Evolutionary conservation across 2,329 filamentous ascomycete species (phyloP).

Genomic region (Xenoacremonium recifei): DNA sequence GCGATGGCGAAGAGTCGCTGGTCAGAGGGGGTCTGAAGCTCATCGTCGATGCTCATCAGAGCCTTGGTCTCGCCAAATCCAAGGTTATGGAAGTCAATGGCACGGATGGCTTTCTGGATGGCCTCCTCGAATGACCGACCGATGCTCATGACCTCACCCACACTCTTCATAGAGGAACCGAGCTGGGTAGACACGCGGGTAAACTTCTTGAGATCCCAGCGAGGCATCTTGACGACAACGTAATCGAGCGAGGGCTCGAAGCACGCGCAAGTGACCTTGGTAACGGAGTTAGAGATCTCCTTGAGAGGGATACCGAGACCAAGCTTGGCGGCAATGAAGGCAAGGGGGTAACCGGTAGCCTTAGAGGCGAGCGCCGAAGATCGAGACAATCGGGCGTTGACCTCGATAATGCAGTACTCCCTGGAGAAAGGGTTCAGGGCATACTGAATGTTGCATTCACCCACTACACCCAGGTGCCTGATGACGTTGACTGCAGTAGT

Average conservation of each 20-base stretch:
- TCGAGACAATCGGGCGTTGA: slow-evolving; percentile 93
- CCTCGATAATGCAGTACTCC: slow-evolving; percentile 99
- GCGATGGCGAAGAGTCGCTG: slow-evolving; percentile 97
- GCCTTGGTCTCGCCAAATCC: slow-evolving; percentile 91
- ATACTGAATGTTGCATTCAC: slow-evolving; percentile 99
- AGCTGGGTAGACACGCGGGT: slow-evolving; percentile 93
- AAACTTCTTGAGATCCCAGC: slow-evolving; percentile 99
- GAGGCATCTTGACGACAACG: slow-evolving; percentile 96
- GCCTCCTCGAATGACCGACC: slow-evolving; percentile 96
- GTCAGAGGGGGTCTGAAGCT: slow-evolving; percentile 95
- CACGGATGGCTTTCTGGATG: slow-evolving; percentile 95
- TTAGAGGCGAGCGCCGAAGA: slow-evolving; percentile 96
- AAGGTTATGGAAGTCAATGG: slow-evolving; percentile 92
- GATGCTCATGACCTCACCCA: slow-evolving; percentile 98
- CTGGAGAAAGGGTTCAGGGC: slow-evolving; percentile 91
- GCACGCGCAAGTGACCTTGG: slow-evolving; percentile 92
- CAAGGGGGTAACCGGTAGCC: slow-evolving; percentile 92
- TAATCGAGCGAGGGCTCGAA: slow-evolving; percentile 99
- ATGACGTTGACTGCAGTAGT: slow-evolving; percentile 97
- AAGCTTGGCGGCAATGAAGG: slow-evolving; percentile 95
- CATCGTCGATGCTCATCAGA: slow-evolving; percentile 92
- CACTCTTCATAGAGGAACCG: slow-evolving; percentile 98
- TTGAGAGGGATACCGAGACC: slow-evolving; percentile 93
- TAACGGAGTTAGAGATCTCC: slow-evolving; percentile 94
- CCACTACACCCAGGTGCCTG: slow-evolving; percentile 92